Conservation (phyloP, 2,329 filamentous ascomycete genomes). For the Emergomyces africanus region DNA sequence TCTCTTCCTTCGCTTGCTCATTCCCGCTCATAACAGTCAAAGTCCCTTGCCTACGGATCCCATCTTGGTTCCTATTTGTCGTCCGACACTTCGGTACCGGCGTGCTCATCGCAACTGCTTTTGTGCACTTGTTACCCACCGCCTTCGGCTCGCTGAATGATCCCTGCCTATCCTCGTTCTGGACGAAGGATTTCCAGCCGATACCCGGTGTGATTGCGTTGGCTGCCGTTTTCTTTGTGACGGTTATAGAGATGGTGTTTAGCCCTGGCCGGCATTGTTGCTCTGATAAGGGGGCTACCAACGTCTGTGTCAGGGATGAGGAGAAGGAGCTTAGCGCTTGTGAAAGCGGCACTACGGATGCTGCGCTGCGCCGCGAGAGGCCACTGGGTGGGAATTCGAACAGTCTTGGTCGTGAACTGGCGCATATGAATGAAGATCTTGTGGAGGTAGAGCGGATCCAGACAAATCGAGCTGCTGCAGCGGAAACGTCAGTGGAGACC, state of each 20-base stretch:
- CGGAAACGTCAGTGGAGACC: too few species aligned
- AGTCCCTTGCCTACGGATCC: slow-evolving; percentile 44
- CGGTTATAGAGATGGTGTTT: slow-evolving; percentile 46
- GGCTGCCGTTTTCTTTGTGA: slow-evolving; percentile 32
- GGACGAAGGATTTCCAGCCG: slow-evolving; percentile 34
- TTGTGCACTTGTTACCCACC: slow-evolving; percentile 62
- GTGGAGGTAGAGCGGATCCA: slow-evolving; percentile 15
- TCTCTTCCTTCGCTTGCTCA: slow-evolving; percentile 46
- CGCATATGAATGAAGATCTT: slow-evolving; percentile 15
- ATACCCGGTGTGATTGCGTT: slow-evolving; percentile 38
- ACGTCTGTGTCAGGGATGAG: background rate
- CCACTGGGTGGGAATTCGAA: slow-evolving; percentile 17
- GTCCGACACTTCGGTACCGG: slow-evolving; percentile 69
- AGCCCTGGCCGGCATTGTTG: slow-evolving; percentile 21
- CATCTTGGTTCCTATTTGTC: slow-evolving; percentile 49
- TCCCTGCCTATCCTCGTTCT: slow-evolving; percentile 43
- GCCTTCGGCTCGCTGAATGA: slow-evolving; percentile 55
- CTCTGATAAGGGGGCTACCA: background rate
- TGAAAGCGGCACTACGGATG: slow-evolving; percentile 5
- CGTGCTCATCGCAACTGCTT: slow-evolving; percentile 74
- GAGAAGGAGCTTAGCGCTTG: background rate
- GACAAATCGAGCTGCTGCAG: background rate
- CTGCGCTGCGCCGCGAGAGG: slow-evolving; percentile 9
- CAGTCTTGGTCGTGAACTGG: slow-evolving; percentile 19
- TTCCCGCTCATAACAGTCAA: slow-evolving; percentile 54